These are phyloP conservation scores for Orbilia javanica DNA, from an alignment of 2,329 filamentous ascomycete genomes.

Conservation along the genomic window DNA sequence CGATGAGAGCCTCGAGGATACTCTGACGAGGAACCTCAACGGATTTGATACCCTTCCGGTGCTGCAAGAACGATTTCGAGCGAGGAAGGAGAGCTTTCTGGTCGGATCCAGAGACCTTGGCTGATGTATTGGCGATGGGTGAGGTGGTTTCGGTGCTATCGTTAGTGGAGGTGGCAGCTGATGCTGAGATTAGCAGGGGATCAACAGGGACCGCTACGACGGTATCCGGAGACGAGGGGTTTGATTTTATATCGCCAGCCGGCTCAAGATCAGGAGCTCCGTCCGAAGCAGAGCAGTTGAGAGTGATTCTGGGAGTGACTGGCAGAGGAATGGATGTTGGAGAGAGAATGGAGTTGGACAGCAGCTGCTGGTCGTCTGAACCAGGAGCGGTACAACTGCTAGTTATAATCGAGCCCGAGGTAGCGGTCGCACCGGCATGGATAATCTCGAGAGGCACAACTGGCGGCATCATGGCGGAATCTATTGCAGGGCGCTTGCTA, in stretches of 20 bases:
- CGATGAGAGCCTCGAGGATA: constrained; percentile 55
- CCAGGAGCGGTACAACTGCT: not conserved
- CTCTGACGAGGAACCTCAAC: constrained; percentile 55
- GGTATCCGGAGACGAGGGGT: constrained; percentile 46
- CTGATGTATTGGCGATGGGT: not conserved
- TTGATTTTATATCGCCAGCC: constrained; percentile 44
- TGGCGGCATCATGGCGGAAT: constrained; percentile 56
- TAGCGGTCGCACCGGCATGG: constrained; percentile 10
- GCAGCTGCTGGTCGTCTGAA: not conserved
- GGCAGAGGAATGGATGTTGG: constrained; percentile 55
- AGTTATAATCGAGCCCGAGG: not conserved
- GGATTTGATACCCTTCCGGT: constrained; percentile 55
- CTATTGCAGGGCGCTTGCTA: constrained; percentile 42
- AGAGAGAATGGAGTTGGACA: constrained; percentile 35
- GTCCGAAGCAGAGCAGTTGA: constrained; percentile 29
- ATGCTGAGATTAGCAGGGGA: constrained; percentile 21
- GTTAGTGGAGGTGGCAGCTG: constrained; percentile 23
- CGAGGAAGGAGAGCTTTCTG: constrained; percentile 33
- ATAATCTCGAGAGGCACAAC: constrained; percentile 50
- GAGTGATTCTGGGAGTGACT: constrained; percentile 41
- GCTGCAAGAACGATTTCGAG: constrained; percentile 51
- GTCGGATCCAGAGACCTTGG: constrained; percentile 13
- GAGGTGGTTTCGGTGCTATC: not conserved
- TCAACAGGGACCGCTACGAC: constrained; percentile 37
- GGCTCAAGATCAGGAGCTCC: constrained; percentile 19